Evolutionary conservation across 1,284 basidiomycete species (phyloP), one percentile per base, ranked within the genome.

Genomic region (Xerocomus amazonicus): DNA sequence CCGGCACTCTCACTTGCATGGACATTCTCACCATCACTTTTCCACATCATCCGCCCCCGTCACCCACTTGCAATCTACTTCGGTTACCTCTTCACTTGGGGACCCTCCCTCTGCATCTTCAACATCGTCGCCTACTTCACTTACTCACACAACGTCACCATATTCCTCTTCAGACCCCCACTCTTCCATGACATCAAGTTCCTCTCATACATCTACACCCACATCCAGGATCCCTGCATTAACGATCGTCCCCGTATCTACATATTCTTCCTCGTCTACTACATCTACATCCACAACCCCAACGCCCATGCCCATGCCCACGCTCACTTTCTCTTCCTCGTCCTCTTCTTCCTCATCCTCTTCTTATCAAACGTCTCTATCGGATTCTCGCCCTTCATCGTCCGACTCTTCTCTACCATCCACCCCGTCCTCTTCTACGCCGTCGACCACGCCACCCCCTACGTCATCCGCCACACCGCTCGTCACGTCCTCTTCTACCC

Each of bases 1-100:
- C 13, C 7, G 10, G 36, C 48, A 38, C 43, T 23, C 57, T 9
- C 33, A 17, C n/a, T 27, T 48, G 17, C n/a, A 7, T 7, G 8
- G 19, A 9, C 17, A 14, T 48, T 48, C 57, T 39, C 47, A 26
- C 6, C 29, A 45, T 50, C 33, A 31, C 40, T 14, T 39, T 2
- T 34, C 41, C 48, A 7, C 57, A 9, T 33, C 27, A 1, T 43
- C 43, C 12, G 7, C 26, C 17, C 31, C 44, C 5, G 13, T 42
- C 19, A 31, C 13, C 27, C 43, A 28, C 13, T 19, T 34, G n/a
- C 26, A 36, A 10, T 34, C 48, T 27, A 44, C 16, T 35, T 47
- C 43, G 17, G 39, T 31, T 9, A 19, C 46, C 13, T 34, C 40
- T 26, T 52, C 39, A 9, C 31, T 48, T 26, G 16, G 32, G 16